Percentiles rank a stretch among this genome's conserved stretches.
Evolutionary conservation across 192 early-diverging fungal species (phyloP).

Genomic region (Coemansia sp.): DNA sequence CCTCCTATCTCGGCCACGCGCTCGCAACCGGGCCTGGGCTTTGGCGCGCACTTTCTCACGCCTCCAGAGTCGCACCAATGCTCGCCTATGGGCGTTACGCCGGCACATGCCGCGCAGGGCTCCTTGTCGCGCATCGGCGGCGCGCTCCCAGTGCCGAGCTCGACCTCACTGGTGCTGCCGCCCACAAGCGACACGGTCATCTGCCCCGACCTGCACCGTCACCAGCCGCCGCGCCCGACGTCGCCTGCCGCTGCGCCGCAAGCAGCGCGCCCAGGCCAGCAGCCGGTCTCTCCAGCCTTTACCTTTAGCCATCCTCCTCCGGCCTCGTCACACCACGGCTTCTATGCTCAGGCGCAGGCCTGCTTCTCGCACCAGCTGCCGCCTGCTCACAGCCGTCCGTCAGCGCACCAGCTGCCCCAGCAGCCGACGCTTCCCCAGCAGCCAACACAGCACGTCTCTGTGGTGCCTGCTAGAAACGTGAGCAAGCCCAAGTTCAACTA

Average conservation of each 20-base stretch:
- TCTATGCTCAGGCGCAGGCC: slow-evolving; percentile 29
- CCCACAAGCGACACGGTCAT: slow-evolving; percentile 16
- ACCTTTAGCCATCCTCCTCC: slow-evolving; percentile 22
- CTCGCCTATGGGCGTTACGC: slow-evolving; percentile 19
- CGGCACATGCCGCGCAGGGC: slow-evolving; percentile 12
- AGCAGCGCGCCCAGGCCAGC: slow-evolving; percentile 14
- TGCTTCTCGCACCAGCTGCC: slow-evolving; percentile 23
- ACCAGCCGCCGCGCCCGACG: slow-evolving; percentile 9
- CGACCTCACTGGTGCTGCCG: slow-evolving; percentile 11
- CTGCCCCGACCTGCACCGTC: slow-evolving; percentile 13
- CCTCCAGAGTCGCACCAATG: slow-evolving; percentile 33
- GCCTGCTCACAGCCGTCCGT: slow-evolving; percentile 5
- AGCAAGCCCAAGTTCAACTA: slow-evolving; percentile 55
- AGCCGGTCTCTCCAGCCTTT: slow-evolving; percentile 11
- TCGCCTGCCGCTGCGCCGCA: slow-evolving; percentile 17
- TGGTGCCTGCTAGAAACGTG: slow-evolving; percentile 15
- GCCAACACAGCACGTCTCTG: slow-evolving; percentile 9
- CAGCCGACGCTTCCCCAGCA: slow-evolving; percentile 11
- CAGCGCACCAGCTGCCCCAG: slow-evolving; percentile 9
- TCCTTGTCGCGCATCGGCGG: slow-evolving; percentile 8
- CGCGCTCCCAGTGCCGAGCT: slow-evolving; percentile 12
- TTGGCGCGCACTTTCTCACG: slow-evolving; percentile 22
- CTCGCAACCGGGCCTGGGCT: slow-evolving; percentile 17
- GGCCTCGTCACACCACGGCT: slow-evolving; percentile 16
- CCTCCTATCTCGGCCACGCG: slow-evolving; percentile 40